These are phyloP conservation scores for Leishmania braziliensis DNA, from an alignment of 208 protist species.

Conservation along the genomic window DNA sequence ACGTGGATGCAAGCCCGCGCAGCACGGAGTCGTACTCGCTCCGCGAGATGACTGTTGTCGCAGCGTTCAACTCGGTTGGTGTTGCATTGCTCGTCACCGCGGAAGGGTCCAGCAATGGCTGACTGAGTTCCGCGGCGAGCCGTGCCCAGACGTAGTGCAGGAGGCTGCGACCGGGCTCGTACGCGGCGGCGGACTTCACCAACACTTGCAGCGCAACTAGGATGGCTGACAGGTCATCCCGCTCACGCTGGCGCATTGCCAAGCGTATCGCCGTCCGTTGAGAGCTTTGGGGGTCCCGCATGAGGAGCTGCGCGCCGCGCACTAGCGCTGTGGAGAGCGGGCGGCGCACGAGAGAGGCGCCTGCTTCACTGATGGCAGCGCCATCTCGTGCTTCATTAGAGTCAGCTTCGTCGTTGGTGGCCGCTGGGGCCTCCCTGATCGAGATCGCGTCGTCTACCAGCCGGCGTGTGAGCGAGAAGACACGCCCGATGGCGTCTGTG, in stretches of 20 bases:
- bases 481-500: slow-evolving; percentile 14
- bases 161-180: slow-evolving; percentile 30
- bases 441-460: slow-evolving; percentile 12
- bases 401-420: not conserved
- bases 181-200: slow-evolving; percentile 4
- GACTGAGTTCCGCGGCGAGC: slow-evolving; percentile 31
- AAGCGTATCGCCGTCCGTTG: slow-evolving; percentile 46
- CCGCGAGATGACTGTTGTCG: slow-evolving; percentile 19
- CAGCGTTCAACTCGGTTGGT: not conserved
- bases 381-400: not conserved
- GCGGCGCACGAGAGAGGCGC: not conserved
- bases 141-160: slow-evolving; percentile 37
- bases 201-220: slow-evolving; percentile 33
- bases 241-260: slow-evolving; percentile 40
- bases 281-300: slow-evolving; percentile 31
- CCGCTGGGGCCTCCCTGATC: not conserved
- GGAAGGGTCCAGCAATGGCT: slow-evolving; percentile 12
- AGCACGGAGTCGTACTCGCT: slow-evolving; percentile 18
- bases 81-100: not conserved
- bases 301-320: slow-evolving; percentile 26
- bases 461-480: slow-evolving; percentile 9
- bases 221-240: slow-evolving; percentile 44
- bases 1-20: slow-evolving; percentile 10
- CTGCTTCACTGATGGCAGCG: not conserved
- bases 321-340: slow-evolving; percentile 36